phyloP scores from a whole-genome alignment of 129 eudicot genomes.

The Tagetes erecta region DNA sequence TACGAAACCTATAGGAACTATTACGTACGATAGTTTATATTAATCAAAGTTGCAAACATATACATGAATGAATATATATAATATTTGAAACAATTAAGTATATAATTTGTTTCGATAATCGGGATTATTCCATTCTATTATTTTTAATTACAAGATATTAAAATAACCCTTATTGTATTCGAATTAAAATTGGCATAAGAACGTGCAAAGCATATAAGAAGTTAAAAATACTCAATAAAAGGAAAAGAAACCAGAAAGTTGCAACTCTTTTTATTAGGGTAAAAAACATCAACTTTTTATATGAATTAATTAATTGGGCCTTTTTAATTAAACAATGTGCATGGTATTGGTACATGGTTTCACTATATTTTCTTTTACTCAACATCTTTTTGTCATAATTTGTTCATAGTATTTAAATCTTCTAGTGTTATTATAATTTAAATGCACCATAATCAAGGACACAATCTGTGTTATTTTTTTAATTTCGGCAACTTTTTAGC shows the following conservation, averaged over 20 bases:
- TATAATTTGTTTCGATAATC: conserved; percentile 11
- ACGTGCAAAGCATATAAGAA: conserved; percentile 29
- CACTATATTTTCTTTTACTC: neutral
- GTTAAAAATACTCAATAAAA: neutral
- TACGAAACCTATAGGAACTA: no score
- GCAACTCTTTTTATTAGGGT: conserved; percentile 18
- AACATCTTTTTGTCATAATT: neutral
- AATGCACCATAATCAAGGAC: neutral
- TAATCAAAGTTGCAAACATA: no score
- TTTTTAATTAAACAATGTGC: conserved; percentile 6
- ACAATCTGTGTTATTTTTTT: neutral
- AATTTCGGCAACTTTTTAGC: no score
- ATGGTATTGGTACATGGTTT: neutral
- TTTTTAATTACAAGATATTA: conserved; percentile 7
- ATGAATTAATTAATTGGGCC: no score
- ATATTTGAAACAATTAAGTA: no score
- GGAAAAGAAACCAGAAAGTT: conserved; percentile 22
- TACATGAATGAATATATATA: no score
- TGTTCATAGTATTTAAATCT: neutral
- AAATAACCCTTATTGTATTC: conserved; percentile 17
- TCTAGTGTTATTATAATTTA: neutral
- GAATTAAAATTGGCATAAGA: conserved; percentile 7
- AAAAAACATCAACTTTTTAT: neutral
- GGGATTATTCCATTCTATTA: conserved; percentile 17
- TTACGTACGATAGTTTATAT: no score